phyloP scores from a whole-genome alignment of 768 basidiomycete species.

The Filobasidium wieringae region DNA sequence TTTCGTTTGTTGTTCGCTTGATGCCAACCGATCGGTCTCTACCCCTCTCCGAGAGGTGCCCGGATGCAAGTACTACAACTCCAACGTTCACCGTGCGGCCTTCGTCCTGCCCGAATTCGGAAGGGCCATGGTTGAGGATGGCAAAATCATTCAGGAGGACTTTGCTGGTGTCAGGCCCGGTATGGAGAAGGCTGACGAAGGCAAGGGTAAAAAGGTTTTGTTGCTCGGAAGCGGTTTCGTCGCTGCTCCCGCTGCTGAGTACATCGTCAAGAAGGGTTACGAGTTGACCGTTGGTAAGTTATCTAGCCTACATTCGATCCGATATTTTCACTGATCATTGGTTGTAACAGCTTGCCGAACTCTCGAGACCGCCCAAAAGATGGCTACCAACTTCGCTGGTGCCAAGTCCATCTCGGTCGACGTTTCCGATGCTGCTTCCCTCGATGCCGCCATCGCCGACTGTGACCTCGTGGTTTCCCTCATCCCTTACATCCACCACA shows the following conservation, averaged over 20 bases:
- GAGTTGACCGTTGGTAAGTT: constrained; percentile 73
- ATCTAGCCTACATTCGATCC: too few species aligned
- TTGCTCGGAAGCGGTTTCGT: constrained; percentile 92
- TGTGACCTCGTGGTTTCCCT: constrained; percentile 92
- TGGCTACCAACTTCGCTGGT: constrained; percentile 57
- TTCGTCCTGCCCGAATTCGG: constrained; percentile 92
- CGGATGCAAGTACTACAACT: constrained; percentile 72
- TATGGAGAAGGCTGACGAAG: constrained; percentile 5
- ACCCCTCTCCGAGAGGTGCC: constrained; percentile 61
- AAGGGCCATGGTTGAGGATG: constrained; percentile 59
- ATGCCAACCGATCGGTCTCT: constrained; percentile 53
- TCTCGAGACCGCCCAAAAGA: constrained; percentile 55
- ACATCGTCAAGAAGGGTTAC: constrained; percentile 68
- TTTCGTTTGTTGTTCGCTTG: constrained; percentile 78
- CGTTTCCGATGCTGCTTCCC: constrained; percentile 53
- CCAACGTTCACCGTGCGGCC: constrained; percentile 62
- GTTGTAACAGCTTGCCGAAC: too few species aligned
- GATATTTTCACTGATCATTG: too few species aligned
- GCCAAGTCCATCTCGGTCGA: constrained; percentile 70
- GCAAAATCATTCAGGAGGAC: constrained; percentile 46
- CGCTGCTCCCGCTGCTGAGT: constrained; percentile 91
- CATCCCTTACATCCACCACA: constrained; percentile 89
- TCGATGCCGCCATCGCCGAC: constrained; percentile 68
- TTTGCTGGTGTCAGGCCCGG: constrained; percentile 29
- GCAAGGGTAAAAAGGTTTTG: constrained; percentile 52